These are phyloP conservation scores for Echites panduratus DNA, from an alignment of 257 asterid species.

Conservation along the genomic window DNA sequence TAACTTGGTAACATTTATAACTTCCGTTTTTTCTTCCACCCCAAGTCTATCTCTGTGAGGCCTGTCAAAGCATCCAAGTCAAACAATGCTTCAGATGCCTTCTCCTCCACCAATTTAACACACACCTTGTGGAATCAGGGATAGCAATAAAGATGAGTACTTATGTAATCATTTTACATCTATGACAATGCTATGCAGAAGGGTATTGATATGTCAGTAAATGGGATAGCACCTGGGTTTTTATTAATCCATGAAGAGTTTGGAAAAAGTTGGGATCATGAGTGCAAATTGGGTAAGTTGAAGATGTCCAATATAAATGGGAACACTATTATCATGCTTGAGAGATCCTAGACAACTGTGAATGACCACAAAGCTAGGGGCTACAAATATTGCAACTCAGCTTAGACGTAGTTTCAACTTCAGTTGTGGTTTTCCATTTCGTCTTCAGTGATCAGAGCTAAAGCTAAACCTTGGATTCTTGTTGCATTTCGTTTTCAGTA, in stretches of 20 bases:
- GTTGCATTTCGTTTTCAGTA: not conserved
- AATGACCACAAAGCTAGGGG: not conserved
- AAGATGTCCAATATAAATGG: not conserved
- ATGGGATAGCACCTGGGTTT: not conserved
- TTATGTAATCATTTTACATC: not conserved
- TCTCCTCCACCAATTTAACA: slow-evolving; percentile 62
- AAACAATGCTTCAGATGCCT: slow-evolving; percentile 53
- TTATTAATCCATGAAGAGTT: not conserved
- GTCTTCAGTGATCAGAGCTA: too few species aligned
- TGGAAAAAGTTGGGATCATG: not conserved
- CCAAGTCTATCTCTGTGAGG: slow-evolving; percentile 76
- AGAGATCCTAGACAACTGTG: not conserved
- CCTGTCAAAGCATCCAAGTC: slow-evolving; percentile 90
- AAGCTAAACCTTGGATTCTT: too few species aligned
- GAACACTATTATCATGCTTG: not conserved
- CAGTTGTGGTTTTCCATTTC: too few species aligned
- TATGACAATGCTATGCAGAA: not conserved
- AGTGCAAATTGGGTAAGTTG: not conserved
- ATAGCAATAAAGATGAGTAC: slow-evolving; percentile 21
- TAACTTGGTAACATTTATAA: slow-evolving; percentile 44
- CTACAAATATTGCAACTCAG: not conserved
- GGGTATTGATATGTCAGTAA: not conserved
- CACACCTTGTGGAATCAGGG: slow-evolving; percentile 54
- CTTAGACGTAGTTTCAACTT: too few species aligned
- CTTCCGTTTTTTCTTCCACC: slow-evolving; percentile 55